A percentile compares a stretch with the other conserved stretches of the same genome.
These are phyloP conservation scores for Fusarium pininemorale DNA, from an alignment of 2,329 filamentous ascomycete genomes.

Conservation along the genomic window DNA sequence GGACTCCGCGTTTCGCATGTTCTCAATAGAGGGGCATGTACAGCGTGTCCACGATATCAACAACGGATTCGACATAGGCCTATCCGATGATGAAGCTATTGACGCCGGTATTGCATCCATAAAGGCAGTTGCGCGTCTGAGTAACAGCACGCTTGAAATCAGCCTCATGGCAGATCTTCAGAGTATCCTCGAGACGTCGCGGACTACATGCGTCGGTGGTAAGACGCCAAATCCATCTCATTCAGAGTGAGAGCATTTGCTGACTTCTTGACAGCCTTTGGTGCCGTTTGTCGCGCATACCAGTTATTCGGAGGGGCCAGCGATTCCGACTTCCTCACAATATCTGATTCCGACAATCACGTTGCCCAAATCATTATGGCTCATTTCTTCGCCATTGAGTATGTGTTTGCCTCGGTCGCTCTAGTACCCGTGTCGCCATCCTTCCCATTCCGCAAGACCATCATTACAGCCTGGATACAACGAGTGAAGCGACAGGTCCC, in stretches of 20 bases:
- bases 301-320: not conserved
- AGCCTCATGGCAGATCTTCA: not conserved
- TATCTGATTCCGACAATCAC: not conserved
- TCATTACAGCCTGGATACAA: not conserved
- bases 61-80: not conserved
- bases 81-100: too few relatives aligned
- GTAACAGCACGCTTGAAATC: not conserved
- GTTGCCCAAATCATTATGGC: not conserved
- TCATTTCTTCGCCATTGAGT: not conserved
- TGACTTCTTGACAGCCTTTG: not conserved
- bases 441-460: not conserved
- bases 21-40: not conserved
- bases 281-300: not conserved
- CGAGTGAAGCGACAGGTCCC: not conserved
- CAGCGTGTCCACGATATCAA: not conserved
- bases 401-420: not conserved
- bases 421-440: not conserved
- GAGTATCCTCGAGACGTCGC: not conserved
- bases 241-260: not conserved
- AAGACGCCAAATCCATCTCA: fast-evolving
- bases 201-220: not conserved
- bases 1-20: not conserved
- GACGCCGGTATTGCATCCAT: not conserved
- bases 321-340: not conserved
- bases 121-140: not conserved